Conservation (phyloP, 1,284 basidiomycete species). For the Cerrena zonata region DNA sequence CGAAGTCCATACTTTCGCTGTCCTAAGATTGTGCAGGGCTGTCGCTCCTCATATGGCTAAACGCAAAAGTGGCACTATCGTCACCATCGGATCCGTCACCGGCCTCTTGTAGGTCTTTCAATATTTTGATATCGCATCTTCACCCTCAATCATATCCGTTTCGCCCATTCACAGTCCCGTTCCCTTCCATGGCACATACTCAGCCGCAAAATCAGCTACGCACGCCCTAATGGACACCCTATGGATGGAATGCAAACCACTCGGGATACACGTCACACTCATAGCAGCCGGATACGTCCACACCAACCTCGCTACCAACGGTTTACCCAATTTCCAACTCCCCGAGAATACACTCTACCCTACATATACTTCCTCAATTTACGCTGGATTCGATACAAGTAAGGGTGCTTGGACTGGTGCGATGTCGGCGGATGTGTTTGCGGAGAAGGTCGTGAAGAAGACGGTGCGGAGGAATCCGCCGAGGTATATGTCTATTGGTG, state of each 20-base stretch:
- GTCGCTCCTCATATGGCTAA: slow-evolving; percentile 70
- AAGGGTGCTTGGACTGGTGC: slow-evolving; percentile 36
- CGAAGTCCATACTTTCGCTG: slow-evolving; percentile 60
- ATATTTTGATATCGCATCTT: too few species aligned
- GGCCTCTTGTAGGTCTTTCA: slow-evolving; percentile 44
- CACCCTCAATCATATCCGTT: background rate
- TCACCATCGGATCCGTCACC: slow-evolving; percentile 69
- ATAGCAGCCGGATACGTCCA: slow-evolving; percentile 52
- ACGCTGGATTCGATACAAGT: slow-evolving; percentile 23
- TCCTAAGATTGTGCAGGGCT: slow-evolving; percentile 55
- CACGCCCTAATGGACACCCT: slow-evolving; percentile 57
- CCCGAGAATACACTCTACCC: slow-evolving; percentile 45
- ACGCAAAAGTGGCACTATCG: slow-evolving; percentile 52
- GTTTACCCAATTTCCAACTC: slow-evolving; percentile 36
- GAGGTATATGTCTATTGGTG: slow-evolving; percentile 30
- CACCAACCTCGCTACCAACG: slow-evolving; percentile 55
- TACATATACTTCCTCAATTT: background rate
- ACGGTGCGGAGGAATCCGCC: slow-evolving; percentile 30
- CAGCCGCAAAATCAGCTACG: slow-evolving; percentile 61
- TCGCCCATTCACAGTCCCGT: slow-evolving; percentile 39
- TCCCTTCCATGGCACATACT: slow-evolving; percentile 68
- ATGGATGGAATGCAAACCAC: slow-evolving; percentile 63
- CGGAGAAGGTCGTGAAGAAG: slow-evolving; percentile 41
- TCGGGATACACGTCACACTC: slow-evolving; percentile 55
- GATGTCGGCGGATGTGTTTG: slow-evolving; percentile 50